Base-by-base conservation (phyloP, 2,329 filamentous ascomycete species). In the Aspergillus costaricaensis region DNA sequence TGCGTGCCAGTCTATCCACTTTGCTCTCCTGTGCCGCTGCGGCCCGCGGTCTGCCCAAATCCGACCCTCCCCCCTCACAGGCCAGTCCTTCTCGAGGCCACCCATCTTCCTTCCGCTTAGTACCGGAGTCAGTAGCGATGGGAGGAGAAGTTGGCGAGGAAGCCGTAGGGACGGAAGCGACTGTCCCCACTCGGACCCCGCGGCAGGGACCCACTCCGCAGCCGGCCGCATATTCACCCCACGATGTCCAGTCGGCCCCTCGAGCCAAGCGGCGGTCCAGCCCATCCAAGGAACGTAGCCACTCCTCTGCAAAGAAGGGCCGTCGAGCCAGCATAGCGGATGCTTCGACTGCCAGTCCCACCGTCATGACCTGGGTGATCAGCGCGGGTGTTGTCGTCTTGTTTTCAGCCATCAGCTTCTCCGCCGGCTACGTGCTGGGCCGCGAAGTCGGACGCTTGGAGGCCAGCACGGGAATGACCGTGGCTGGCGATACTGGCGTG, bases 11-110 rank as follows among this genome's bases (percentile, higher is more conserved):
- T 52, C 83, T 99, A n/a, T 96, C 92, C 0, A 98, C 95, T 0
- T 84, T 99, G 12, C 85, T 99, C 12, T 97, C 94, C n/a, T 96
- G 92, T 70, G 94, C 92, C 0, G 92, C 93, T 3, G 95, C 94
- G 0, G 95, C 94, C 1, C 86, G 95, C 47, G 90, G 90, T 4
- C 81, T 95, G 15, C 87, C 89, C 0, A 96, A 95, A 72, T 70
- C 69, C 60, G 78, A 76, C 50, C 71, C 62, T 41, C 72, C 72
- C 50, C 75, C 71, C 0, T 27, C 65, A 5, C 59, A 62, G 19
- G 56, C 67, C 12, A 65, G 67, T n/a, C 68, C 71, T 17, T 59
- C 75, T 1, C 61, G 67, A 62, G 69, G 68, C 36, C 81, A 84
- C 54, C 82, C 85, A 12, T 77, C 79, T 8, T 79, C 83, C 1